Base-by-base conservation (phyloP, 2,329 filamentous ascomycete genomes). In the Colletotrichum tofieldiae region DNA sequence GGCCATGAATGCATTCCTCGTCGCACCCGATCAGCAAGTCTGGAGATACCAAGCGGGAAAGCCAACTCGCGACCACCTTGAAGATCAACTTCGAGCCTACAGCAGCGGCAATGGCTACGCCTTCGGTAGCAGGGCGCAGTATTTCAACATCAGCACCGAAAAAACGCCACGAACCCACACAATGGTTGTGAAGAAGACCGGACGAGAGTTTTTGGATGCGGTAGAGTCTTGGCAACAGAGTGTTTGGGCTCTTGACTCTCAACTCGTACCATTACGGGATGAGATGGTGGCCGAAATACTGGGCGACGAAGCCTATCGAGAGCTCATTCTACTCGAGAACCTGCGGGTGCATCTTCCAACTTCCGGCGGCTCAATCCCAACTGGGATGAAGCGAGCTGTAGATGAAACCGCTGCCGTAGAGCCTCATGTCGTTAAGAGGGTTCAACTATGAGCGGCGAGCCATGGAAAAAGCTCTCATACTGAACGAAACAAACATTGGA, bases 161-260 rank as follows among this genome's bases (percentile, higher is more conserved):
- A 11, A 18, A 39, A 39, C 52, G 18, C 9, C 9, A n/a, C 29
- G 52, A n/a, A 3, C 18, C 20, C 32, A 37, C 14, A 14, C 52
- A 11, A 35, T 55, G 9, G 52, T 37, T 11, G 52, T 55, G 29
- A 29, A 51, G 26, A 67, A 67, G 64, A 67, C 55, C 5, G 55
- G 55, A 14, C 32, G 18, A 52, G 64, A 52, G 26, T 23, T 43
- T 23, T 11, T 14, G 23, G 55, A 47, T 5, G 65, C 37, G 45
- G 45, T 61, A 26, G 47, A n/a, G n/a, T 41, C 16, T 20, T 54
- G 55, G 55, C 55, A 32, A 20, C 23, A 26, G 9, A 26, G 20
- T 0, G 43, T 54, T 11, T 5, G 26, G 8, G 3, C 18, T 16
- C 20, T 67, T 2, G n/a, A 39, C 2, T 18, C 55, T 7, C 29